Evolutionary conservation across 1,139 yeast species (phyloP), one percentile per base, ranked within the genome.

Genomic region (Nakaseomyces kungkrabaensis): DNA sequence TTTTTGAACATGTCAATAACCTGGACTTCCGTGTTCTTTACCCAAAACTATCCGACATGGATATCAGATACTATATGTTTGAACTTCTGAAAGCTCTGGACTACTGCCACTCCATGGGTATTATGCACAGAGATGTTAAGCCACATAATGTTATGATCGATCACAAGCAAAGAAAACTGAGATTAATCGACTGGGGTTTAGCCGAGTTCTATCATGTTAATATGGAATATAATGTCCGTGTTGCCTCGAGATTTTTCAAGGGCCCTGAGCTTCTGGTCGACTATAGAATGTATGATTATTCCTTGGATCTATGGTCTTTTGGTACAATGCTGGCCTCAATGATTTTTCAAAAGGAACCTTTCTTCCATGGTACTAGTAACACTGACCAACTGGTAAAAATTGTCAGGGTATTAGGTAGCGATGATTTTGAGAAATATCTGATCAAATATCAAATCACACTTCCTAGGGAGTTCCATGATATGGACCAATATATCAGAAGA

Each of bases 131-230:
- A 66, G 99, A 94, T 69, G 98, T 94, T 54, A 94, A 94, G 68
- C 98, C 98, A 31, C 97, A 94, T 66, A 94, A 94, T 65, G 94
- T 94, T 46, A 92, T 94, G 97, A 94, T 94, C 63, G 98, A 94
- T 67, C 97, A 92, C 58, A 79, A 79, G 50, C 75, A 75, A 57
- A 78, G 79, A 60, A 73, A 72, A 53, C 72, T 94, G 58, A 78
- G 97, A 56, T 77, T 94, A 56, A 94, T 94, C 58, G 99, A 94
- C 72, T 94, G 98, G 98, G 99, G 99, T 9, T 74, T 94, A 52
- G 98, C 98, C 4, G 99, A 94, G 68, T 92, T 90, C 65, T 94
- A 94, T 67, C 98, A 94, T 65, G 85, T 89, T 5, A 95, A 95
- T 25, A 87, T 86, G 57, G 96, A 89, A 62, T 92, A 90, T 68